Evolutionary conservation across 306 rosid species (phyloP).

Genomic region (Clitoria ternatea): DNA sequence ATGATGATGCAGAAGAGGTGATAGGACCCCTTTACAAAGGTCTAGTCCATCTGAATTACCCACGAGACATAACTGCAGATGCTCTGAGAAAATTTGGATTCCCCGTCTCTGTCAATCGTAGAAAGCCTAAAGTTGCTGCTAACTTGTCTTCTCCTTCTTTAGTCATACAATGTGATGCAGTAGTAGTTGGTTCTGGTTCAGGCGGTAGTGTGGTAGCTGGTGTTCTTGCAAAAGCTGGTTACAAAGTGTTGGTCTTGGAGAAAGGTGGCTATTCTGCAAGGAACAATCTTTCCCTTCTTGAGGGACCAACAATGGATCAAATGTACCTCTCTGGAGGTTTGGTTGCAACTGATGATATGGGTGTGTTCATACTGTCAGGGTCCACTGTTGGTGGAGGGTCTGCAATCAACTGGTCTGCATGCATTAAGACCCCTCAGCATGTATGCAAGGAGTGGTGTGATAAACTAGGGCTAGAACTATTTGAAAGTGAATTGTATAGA

Average conservation of each 20-base stretch:
- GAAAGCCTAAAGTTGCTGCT: constrained; percentile 10
- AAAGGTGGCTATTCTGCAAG: constrained; percentile 72
- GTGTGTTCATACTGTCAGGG: constrained; percentile 52
- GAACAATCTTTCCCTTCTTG: constrained; percentile 74
- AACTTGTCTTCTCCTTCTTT: constrained; percentile 44
- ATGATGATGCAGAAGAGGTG: constrained; percentile 26
- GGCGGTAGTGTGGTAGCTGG: constrained; percentile 82
- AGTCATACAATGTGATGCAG: constrained; percentile 61
- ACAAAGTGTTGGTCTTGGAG: constrained; percentile 73
- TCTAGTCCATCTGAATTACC: constrained; percentile 40
- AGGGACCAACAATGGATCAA: constrained; percentile 67
- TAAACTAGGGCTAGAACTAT: constrained; percentile 42
- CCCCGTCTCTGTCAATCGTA: constrained; percentile 31
- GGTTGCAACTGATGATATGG: constrained; percentile 59
- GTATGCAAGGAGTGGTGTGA: constrained; percentile 67
- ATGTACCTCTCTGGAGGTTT: constrained; percentile 63
- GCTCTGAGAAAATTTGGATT: constrained; percentile 44
- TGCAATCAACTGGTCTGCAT: constrained; percentile 70
- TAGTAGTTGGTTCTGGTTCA: constrained; percentile 79
- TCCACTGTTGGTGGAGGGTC: constrained; percentile 92
- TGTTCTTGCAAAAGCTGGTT: constrained; percentile 66
- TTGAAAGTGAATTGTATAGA: constrained; percentile 53
- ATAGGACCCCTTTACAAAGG: constrained; percentile 71
- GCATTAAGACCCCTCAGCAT: constrained; percentile 59
- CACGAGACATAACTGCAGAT: constrained; percentile 36